Base-by-base conservation (phyloP, 1,284 basidiomycete genomes). In the Ceratobasidium sp. region DNA sequence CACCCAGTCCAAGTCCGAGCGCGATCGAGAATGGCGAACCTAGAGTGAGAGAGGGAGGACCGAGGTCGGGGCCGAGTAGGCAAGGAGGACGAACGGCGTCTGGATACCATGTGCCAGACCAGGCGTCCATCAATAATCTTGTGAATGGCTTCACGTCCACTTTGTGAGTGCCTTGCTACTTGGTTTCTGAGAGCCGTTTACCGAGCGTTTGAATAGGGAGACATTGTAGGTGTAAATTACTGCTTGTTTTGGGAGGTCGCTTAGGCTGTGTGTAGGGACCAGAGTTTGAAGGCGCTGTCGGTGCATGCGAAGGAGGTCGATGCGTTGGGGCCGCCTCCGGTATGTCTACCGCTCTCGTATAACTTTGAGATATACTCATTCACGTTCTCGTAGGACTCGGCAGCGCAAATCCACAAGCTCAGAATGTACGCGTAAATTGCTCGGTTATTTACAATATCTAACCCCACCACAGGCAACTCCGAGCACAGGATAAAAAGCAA, bases 401-500 rank as follows among this genome's bases (percentile, higher is more conserved):
- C 78, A 8, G 76, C 74, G 17, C 82, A 83, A 57, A 82, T 84
- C 47, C 77, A 81, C 53, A 81, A 79, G 41, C 78, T 84, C 27
- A 78, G 79, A 31, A 66, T 72, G 67, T 72, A 60, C n/a, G 67
- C n/a, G 19, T 11, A 47, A n/a, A 15, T 31, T 9, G n/a, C 29
- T 7, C 3, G 6, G 24, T 19, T 9, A 45, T 14, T 14, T 8
- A 5, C 9, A 9, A 5, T 4, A 33, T 29, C 44, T 72, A 36
- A 72, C 24, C 31, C 3, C 17, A 29, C 6, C 17, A 14, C 19
- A 72, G 77, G 8, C 80, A 84, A 62, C 82, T 88, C 15, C 76
- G 79, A 2, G 78, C 80, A 8, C 84, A 88, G 62, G 80, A 82
- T 11, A 80, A 80, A 50, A 79, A 81, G 31, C 84, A 85, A 63